Evolutionary conservation across 495 filamentous ascomycete species (phyloP).

Genomic region (Podospora australis): DNA sequence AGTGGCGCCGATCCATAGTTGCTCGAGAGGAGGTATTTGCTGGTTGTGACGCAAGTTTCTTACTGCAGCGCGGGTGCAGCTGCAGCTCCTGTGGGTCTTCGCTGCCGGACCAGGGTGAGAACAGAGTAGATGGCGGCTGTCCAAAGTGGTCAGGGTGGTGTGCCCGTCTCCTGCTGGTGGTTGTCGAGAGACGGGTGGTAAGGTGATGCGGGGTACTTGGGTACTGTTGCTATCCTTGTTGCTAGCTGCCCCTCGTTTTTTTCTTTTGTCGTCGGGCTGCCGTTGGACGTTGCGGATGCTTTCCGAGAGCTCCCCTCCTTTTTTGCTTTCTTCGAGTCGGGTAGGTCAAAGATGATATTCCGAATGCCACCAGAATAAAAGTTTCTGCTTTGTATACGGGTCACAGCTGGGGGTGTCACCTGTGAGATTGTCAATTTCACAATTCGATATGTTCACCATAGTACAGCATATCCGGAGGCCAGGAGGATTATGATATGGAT

Average conservation of each 20-base stretch:
- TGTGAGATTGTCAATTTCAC: constrained; percentile 7
- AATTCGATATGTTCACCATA: not conserved
- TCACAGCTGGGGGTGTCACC: constrained; percentile 1
- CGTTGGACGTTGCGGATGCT: not conserved
- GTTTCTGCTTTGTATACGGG: not conserved
- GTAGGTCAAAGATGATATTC: no score
- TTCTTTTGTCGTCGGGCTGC: no score
- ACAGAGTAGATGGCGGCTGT: not conserved
- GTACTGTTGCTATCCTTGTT: no score
- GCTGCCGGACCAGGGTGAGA: constrained; percentile 9
- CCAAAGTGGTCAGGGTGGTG: no score
- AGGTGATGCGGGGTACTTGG: no score
- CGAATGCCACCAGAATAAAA: no score
- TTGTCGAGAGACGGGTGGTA: no score
- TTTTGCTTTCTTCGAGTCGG: no score
- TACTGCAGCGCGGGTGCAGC: constrained; percentile 19
- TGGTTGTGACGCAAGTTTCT: constrained; percentile 22
- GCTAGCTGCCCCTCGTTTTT: no score
- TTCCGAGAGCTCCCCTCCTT: not conserved
- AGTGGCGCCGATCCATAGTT: not conserved
- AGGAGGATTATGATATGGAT: not conserved
- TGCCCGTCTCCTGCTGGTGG: no score
- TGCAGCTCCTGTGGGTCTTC: constrained; percentile 19
- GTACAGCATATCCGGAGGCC: not conserved
- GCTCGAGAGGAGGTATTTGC: not conserved